These are phyloP conservation scores for Thermochaetoides thermophila DNA, from an alignment of 495 filamentous ascomycete species.

Conservation along the genomic window DNA sequence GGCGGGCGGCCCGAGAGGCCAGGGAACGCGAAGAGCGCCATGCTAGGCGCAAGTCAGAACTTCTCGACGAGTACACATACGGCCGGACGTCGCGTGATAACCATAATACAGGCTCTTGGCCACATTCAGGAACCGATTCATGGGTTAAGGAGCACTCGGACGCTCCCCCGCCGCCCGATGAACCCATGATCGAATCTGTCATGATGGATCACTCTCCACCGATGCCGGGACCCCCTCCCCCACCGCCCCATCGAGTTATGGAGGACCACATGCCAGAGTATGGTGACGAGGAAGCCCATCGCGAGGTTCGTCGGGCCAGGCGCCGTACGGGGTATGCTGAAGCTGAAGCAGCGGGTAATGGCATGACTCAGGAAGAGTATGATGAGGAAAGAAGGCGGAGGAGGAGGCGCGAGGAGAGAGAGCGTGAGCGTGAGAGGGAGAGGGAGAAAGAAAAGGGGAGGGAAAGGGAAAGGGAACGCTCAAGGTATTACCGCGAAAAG, in stretches of 20 bases:
- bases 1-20: slow-evolving; percentile 25
- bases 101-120: slow-evolving; percentile 32
- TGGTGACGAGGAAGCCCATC: slow-evolving; percentile 33
- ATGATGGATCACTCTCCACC: slow-evolving; percentile 5
- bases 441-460: slow-evolving; percentile 6
- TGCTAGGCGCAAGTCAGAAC: slow-evolving; percentile 19
- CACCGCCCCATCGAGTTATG: too few species aligned
- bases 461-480: slow-evolving; percentile 6
- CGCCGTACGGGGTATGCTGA: slow-evolving; percentile 32
- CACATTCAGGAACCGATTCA: slow-evolving; percentile 40
- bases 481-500: slow-evolving; percentile 2
- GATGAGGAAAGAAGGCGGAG: slow-evolving; percentile 33
- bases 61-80: slow-evolving; percentile 30
- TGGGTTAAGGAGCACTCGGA: slow-evolving; percentile 48
- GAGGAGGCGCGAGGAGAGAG: slow-evolving; percentile 30
- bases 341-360: slow-evolving; percentile 14
- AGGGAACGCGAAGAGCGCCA: slow-evolving; percentile 9
- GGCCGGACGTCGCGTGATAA: slow-evolving; percentile 28
- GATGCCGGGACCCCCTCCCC: neutral
- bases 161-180: slow-evolving; percentile 35
- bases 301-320: slow-evolving; percentile 27
- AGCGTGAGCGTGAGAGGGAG: slow-evolving; percentile 8
- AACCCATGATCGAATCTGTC: slow-evolving; percentile 15
- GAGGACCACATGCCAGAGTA: slow-evolving; percentile 8
- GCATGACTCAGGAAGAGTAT: slow-evolving; percentile 12